Evolutionary conservation across 176 grass and related monocot species (phyloP), one percentile per base, ranked within the genome.

Genomic region (Miscanthus lutarioriparius): DNA sequence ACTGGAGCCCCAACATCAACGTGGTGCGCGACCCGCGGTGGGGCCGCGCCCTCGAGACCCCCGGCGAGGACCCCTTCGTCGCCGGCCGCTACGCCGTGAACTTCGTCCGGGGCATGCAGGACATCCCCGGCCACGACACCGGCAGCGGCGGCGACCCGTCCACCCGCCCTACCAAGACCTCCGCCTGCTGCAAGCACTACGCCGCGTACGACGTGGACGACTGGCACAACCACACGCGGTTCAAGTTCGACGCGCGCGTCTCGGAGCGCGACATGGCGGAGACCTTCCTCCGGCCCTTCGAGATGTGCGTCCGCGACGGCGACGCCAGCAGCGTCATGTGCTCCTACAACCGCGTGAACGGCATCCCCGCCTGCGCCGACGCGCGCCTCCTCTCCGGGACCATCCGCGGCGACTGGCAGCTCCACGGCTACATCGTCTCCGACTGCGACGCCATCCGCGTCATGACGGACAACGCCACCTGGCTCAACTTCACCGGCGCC

Each of bases 371-470:
- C 1, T 90, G 88, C 64, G 78, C 88, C 54, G 83, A 86, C 78
- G 36, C 71, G 12, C 70, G 54, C 38, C 87, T 89, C 11, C 82
- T 89, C 4, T 17, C 77, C 0, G 70, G 71, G 47, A 86, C 83
- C 61, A 5, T 92, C 74, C 83, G 90, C 45, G 33, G 75, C 30
- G 80, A 84, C 30, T 92, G 87, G 90, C 48, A 51, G 1, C 84
- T 92, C n/a, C 82, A 87, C 83, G 87, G 91, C 7, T 92, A 92
- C 74, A 82, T 92, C 35, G 91, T 92, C 41, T 92, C 87, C 32
- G 91, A 92, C 74, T 90, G 87, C 71, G 91, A 92, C 77, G 79
- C 91, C 4, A 8, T 39, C 38, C 38, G 38, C 38, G 38, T 39
- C 38, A 39, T 39, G 38, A 41, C 39, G 39, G 39, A 41, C 39